Base-by-base conservation (phyloP, 1,284 basidiomycete genomes). In the Apiotrichum gamsii region DNA sequence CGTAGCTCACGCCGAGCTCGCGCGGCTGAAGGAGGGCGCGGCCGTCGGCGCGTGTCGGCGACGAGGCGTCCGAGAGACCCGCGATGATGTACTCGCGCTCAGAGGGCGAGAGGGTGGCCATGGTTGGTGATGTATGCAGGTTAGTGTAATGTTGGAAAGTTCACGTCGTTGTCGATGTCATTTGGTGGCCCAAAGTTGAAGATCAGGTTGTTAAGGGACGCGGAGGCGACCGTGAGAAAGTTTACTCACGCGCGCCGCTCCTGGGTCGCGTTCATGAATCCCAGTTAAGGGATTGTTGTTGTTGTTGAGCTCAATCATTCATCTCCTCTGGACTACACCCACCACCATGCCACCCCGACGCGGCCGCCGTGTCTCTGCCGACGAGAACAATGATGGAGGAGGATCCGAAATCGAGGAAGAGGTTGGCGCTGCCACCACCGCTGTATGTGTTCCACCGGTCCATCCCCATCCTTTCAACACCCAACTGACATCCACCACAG, bases 1-100 rank as follows among this genome's bases (percentile, higher is more conserved):
- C 65, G 40, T 70, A 70, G 3, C 59, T 60, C 3, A 72, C 55
- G 31, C 55, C 42, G 23, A 72, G 61, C 9, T 58, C 49, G 19
- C 69, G 58, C 13, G 66, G 59, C 10, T 49, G 46, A 18, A 66
- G 57, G 8, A 69, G 60, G 1, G 48, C 44, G 42, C 70, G 57
- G 3, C 61, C 62, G 49, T 73, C 72, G 5, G 53, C 42, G 20
- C 70, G 61, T 9, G 66, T 70, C 5, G 70, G 70, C 5, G 55
- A 9, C 10, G 58, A 52, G 2, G 62, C 40, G 38, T 66, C 58
- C 2, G 63, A 41, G 8, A 73, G 61, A 21, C 70, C 70, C 2
- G 64, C 58, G 38, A 63, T 48, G 39, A 73, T 71, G 54, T 70
- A 73, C 11, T 60, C 58, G n/a, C 59, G 50, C 47, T 73, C 72